phyloP scores from a whole-genome alignment of 768 basidiomycete species.

The Cystofilobasidium macerans region DNA sequence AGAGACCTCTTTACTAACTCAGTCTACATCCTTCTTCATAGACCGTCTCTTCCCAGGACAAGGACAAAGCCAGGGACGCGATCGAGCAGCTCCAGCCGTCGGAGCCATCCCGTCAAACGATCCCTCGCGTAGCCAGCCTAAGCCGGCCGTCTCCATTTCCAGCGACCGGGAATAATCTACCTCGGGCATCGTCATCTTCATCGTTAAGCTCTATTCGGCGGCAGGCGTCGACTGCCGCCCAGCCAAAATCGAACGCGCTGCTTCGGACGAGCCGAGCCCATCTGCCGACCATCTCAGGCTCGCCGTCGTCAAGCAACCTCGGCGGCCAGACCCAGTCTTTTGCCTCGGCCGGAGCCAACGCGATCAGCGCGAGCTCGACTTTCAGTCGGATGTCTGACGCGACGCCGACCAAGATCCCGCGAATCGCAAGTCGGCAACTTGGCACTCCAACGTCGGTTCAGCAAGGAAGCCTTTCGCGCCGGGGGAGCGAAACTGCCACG shows the following conservation, averaged over 20 bases:
- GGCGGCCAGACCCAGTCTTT: conserved; percentile 28
- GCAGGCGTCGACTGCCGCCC: conserved; percentile 16
- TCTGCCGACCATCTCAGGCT: conserved; percentile 84
- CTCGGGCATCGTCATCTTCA: conserved; percentile 50
- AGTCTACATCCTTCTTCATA: conserved; percentile 34
- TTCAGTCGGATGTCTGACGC: conserved; percentile 29
- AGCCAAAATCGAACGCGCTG: conserved; percentile 24
- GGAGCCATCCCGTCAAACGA: conserved; percentile 67
- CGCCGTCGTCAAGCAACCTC: conserved; percentile 49
- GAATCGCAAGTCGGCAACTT: conserved; percentile 31
- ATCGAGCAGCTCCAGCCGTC: conserved; percentile 51
- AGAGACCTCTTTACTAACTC: too few relatives aligned
- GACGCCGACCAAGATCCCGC: conserved; percentile 39
- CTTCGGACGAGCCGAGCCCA: conserved; percentile 40
- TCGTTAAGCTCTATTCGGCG: conserved; percentile 1
- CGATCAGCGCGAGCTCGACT: conserved; percentile 12
- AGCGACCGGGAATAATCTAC: conserved; percentile 45
- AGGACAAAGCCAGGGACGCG: conserved; percentile 45
- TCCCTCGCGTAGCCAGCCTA: conserved; percentile 72
- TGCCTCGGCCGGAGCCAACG: conserved; percentile 7
- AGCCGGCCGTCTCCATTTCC: conserved; percentile 40
- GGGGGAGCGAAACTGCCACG: conserved; percentile 31
- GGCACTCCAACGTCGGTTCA: conserved; percentile 20
- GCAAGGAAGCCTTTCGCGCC: conserved; percentile 19
- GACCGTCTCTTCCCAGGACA: conserved; percentile 75